Percentiles rank a stretch among this genome's conserved stretches.
Conservation (phyloP, 208 protist species). For the Acanthamoeba healyi region DNA sequence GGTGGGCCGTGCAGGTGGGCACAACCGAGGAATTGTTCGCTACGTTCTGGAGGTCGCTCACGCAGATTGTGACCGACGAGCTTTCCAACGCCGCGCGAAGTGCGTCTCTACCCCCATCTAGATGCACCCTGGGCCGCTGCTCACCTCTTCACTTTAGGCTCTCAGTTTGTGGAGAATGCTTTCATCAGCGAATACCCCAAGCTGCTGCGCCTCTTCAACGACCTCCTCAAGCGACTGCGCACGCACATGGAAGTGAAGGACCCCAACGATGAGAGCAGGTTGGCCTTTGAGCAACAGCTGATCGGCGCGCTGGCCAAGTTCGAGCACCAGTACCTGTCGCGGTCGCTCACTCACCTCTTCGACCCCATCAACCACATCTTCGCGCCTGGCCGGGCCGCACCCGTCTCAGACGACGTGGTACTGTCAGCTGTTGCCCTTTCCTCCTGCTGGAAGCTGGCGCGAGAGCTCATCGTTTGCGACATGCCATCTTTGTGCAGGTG, state of each 20-base stretch:
- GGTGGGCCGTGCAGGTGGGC: neutral
- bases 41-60: constrained; percentile 57
- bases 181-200: constrained; percentile 69
- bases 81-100: neutral
- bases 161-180: constrained; percentile 49
- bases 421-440: neutral
- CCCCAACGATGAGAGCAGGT: constrained; percentile 17
- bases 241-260: constrained; percentile 67
- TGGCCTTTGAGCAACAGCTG: constrained; percentile 59
- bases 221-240: constrained; percentile 61
- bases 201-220: constrained; percentile 68
- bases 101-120: no score
- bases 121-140: no score
- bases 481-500: neutral
- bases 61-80: constrained; percentile 41
- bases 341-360: constrained; percentile 55
- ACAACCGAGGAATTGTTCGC: constrained; percentile 37
- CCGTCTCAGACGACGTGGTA: constrained; percentile 45
- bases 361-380: constrained; percentile 66
- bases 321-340: constrained; percentile 66
- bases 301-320: constrained; percentile 43
- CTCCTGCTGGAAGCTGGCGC: no score
- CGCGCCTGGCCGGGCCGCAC: neutral
- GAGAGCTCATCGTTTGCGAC: neutral
- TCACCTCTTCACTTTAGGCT: neutral